Evolutionary conservation across 805 yeast species (phyloP).

Genomic region (Schwanniomyces pseudopolymorphus): DNA sequence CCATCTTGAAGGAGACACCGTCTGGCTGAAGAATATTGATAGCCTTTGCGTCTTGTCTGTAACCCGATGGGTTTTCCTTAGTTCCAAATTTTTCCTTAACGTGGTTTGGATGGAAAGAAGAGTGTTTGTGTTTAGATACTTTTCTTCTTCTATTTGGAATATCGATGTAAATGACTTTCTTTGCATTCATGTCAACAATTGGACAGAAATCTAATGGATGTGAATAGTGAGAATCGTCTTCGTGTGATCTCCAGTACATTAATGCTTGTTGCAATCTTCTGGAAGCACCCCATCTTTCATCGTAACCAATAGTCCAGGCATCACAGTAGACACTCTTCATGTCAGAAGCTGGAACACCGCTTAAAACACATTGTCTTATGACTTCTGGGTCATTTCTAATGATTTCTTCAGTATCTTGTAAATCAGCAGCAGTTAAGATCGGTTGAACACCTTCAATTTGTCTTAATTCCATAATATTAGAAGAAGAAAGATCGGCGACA

Average conservation of each 20-base stretch:
- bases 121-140: constrained; percentile 63
- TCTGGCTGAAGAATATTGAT: constrained; percentile 75
- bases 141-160: constrained; percentile 75
- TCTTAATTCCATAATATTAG: constrained; percentile 47
- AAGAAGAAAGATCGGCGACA: constrained; percentile 55
- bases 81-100: constrained; percentile 59
- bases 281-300: constrained; percentile 76
- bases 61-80: constrained; percentile 43
- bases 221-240: constrained; percentile 74
- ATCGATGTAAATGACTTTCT: constrained; percentile 70
- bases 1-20: constrained; percentile 75
- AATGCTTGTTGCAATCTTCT: constrained; percentile 78
- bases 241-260: constrained; percentile 72
- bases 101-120: constrained; percentile 69
- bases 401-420: constrained; percentile 59
- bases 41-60: constrained; percentile 64
- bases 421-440: constrained; percentile 68
- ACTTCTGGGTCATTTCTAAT: constrained; percentile 71
- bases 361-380: constrained; percentile 67
- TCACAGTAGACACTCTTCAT: constrained; percentile 64
- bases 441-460: constrained; percentile 67
- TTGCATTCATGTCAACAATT: constrained; percentile 70
- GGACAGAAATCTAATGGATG: constrained; percentile 84
- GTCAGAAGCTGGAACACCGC: constrained; percentile 64
- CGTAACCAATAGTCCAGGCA: constrained; percentile 71